phyloP scores from a whole-genome alignment of 495 filamentous ascomycete genomes.

The Aspergillus sclerotiicarbonarius region DNA sequence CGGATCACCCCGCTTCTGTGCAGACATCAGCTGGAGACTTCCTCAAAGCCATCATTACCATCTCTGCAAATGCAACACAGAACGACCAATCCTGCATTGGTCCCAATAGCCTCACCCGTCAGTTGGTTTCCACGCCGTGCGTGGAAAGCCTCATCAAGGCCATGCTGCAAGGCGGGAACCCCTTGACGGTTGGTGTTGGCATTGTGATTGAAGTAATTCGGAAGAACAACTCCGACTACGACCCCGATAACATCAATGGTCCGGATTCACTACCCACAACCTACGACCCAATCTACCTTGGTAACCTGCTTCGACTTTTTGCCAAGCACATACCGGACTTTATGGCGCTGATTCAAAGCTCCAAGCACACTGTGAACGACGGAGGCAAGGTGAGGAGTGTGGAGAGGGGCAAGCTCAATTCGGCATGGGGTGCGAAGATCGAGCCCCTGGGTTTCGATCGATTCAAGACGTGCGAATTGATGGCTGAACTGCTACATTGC shows the following conservation, averaged over 20 bases:
- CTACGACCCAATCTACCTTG: conserved; percentile 95
- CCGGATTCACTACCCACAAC: conserved; percentile 74
- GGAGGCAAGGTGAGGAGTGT: conserved; percentile 58
- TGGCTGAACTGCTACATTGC: conserved; percentile 97
- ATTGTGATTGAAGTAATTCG: conserved; percentile 98
- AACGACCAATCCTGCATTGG: conserved; percentile 98
- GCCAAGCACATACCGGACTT: conserved; percentile 92
- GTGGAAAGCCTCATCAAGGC: conserved; percentile 77
- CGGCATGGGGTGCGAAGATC: conserved; percentile 85
- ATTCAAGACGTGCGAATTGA: conserved; percentile 98
- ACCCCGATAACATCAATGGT: conserved; percentile 79
- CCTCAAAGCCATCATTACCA: conserved; percentile 97
- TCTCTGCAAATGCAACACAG: conserved; percentile 96
- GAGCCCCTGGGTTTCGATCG: conserved; percentile 96
- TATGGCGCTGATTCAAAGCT: conserved; percentile 79
- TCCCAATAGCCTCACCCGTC: conserved; percentile 91
- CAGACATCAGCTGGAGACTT: conserved; percentile 98
- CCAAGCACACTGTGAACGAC: conserved; percentile 58
- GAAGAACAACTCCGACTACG: conserved; percentile 99
- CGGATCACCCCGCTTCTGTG: conserved; percentile 77
- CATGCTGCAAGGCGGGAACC: conserved; percentile 93
- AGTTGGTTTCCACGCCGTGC: conserved; percentile 87
- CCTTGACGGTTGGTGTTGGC: conserved; percentile 92
- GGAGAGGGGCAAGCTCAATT: conserved; percentile 65
- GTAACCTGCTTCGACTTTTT: conserved; percentile 86